Evolutionary conservation across 495 filamentous ascomycete species (phyloP).

Genomic region (Neurospora sp.): DNA sequence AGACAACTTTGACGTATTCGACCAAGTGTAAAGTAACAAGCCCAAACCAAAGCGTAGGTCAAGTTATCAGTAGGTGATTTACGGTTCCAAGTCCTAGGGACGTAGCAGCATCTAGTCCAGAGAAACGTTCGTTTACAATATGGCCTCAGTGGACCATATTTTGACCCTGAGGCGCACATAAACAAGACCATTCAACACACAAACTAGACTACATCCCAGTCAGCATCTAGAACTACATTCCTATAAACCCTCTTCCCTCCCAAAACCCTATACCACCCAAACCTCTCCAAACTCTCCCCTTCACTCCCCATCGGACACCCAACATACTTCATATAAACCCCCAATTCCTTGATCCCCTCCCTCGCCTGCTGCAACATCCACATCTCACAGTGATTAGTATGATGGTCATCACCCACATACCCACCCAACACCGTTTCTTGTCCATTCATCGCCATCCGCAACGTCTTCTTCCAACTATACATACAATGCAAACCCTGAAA

Average conservation of each 20-base stretch:
- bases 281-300: background rate
- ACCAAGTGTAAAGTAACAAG: no score
- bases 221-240: background rate
- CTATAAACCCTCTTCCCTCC: background rate
- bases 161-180: no score
- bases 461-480: conserved; percentile 1
- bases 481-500: background rate
- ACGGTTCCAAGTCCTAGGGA: no score
- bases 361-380: background rate
- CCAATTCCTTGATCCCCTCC: background rate
- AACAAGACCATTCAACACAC: no score
- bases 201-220: no score
- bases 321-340: conserved; percentile 2
- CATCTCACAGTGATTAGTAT: conserved; percentile 4
- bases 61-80: no score
- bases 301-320: background rate
- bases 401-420: background rate
- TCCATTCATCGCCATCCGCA: background rate
- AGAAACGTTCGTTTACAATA: no score
- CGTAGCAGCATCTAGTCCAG: no score
- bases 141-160: no score
- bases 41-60: no score
- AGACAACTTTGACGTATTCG: no score
- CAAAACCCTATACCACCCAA: conserved; percentile 5
- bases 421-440: background rate